Conservation (phyloP, 176 grass and related monocot genomes). For the Carex scoparia region DNA sequence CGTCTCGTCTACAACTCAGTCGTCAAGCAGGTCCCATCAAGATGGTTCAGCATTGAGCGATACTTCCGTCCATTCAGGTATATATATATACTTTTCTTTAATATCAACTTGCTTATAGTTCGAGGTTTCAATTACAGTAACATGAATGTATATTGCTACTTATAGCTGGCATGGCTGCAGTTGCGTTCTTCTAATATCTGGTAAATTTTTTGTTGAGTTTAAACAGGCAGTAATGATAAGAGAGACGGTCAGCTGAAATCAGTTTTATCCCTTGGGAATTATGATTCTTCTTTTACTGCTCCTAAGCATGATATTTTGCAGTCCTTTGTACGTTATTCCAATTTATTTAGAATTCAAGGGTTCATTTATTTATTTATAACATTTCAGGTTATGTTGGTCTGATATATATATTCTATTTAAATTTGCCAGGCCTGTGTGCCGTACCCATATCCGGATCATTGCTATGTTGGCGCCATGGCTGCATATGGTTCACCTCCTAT, state of each 20-base stretch:
- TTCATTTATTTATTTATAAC: slow-evolving; percentile 22
- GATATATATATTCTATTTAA: slow-evolving; percentile 24
- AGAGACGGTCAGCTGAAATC: slow-evolving; percentile 62
- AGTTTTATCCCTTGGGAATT: slow-evolving; percentile 54
- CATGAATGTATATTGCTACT: not conserved
- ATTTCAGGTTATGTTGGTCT: slow-evolving; percentile 16
- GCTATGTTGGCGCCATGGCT: slow-evolving; percentile 48
- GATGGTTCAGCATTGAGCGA: slow-evolving; percentile 67
- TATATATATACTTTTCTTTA: slow-evolving; percentile 5
- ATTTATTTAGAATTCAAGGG: not conserved
- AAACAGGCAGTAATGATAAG: slow-evolving; percentile 52
- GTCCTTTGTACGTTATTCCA: slow-evolving; percentile 52
- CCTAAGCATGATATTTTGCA: slow-evolving; percentile 52
- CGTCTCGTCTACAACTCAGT: slow-evolving; percentile 50
- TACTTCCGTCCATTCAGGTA: slow-evolving; percentile 22
- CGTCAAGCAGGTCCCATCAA: slow-evolving; percentile 52
- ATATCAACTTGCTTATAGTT: slow-evolving; percentile 11
- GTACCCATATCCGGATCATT: slow-evolving; percentile 71
- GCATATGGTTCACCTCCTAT: slow-evolving; percentile 55
- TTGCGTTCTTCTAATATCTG: not conserved
- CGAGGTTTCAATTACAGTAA: not conserved
- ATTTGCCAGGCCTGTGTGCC: slow-evolving; percentile 49
- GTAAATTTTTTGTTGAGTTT: slow-evolving; percentile 13
- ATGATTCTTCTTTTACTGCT: slow-evolving; percentile 42
- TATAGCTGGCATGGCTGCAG: not conserved